A percentile compares a stretch with the other conserved stretches of the same genome.
phyloP scores from a whole-genome alignment of 805 yeast species.

The Candida awuae region DNA sequence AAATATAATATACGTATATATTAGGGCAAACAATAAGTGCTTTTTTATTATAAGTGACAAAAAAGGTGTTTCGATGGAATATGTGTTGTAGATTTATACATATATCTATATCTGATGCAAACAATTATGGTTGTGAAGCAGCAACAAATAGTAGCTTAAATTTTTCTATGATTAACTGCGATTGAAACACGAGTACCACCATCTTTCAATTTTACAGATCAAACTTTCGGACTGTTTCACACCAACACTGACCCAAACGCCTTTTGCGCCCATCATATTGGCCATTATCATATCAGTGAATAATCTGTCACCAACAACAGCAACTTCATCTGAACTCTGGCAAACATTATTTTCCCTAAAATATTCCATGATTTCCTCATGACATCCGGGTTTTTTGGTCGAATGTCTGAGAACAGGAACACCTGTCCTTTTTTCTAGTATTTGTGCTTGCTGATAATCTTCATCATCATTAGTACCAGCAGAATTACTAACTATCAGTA shows the following conservation, averaged over 20 bases:
- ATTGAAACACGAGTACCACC: slow-evolving; percentile 13
- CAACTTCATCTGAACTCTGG: slow-evolving; percentile 52
- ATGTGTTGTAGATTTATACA: no score
- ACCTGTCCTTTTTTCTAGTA: slow-evolving; percentile 57
- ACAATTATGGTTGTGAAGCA: no score
- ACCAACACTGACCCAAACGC: slow-evolving; percentile 79
- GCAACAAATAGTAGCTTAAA: neutral
- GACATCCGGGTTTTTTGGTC: slow-evolving; percentile 79
- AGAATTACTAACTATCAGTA: slow-evolving; percentile 81
- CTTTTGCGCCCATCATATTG: slow-evolving; percentile 80
- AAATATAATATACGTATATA: no score
- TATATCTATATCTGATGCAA: no score
- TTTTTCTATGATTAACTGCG: neutral
- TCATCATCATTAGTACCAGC: slow-evolving; percentile 84
- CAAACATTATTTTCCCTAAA: slow-evolving; percentile 43
- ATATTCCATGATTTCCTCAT: slow-evolving; percentile 54
- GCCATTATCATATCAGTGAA: slow-evolving; percentile 94
- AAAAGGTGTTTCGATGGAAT: no score
- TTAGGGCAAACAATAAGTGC: no score
- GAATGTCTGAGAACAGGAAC: slow-evolving; percentile 63
- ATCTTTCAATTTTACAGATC: slow-evolving; percentile 48
- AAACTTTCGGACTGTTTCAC: slow-evolving; percentile 46
- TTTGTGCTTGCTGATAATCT: slow-evolving; percentile 48
- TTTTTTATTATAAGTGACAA: no score
- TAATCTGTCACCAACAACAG: slow-evolving; percentile 83